Conservation (phyloP, 2,329 filamentous ascomycete species). For the Xylariaceae sp. region DNA sequence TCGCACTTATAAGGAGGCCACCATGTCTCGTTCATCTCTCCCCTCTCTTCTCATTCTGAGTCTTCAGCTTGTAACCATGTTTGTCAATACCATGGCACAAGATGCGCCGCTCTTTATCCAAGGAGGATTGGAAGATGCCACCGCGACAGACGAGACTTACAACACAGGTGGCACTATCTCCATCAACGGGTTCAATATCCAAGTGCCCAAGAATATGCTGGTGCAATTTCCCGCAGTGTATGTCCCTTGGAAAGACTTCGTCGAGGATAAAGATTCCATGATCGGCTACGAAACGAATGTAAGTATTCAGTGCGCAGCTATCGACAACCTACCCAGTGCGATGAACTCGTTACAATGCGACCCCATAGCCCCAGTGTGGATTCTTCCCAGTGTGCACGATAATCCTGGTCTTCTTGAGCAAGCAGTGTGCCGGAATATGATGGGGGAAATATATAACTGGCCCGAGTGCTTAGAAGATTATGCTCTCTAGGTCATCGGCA, state of each 20-base stretch:
- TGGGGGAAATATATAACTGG: background rate
- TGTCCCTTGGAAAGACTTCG: constrained; percentile 47
- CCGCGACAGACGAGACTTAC: constrained; percentile 38
- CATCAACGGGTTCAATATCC: constrained; percentile 49
- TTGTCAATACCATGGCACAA: constrained; percentile 17
- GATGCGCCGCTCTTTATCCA: constrained; percentile 39
- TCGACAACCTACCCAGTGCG: background rate
- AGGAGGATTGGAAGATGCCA: constrained; percentile 38
- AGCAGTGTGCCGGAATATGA: background rate
- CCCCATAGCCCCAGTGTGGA: background rate
- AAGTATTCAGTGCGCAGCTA: constrained; percentile 4
- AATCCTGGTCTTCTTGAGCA: background rate
- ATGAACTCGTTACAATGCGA: background rate
- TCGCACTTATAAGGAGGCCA: background rate
- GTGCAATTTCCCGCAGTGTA: constrained; percentile 52
- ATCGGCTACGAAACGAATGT: constrained; percentile 42
- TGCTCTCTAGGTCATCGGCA: constrained; percentile 39
- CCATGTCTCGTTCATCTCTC: constrained; percentile 19
- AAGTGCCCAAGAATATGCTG: constrained; percentile 52
- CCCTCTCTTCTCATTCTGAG: constrained; percentile 18
- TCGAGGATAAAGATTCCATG: constrained; percentile 35
- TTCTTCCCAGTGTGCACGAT: constrained; percentile 2
- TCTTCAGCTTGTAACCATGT: constrained; percentile 19
- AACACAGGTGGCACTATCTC: constrained; percentile 50
- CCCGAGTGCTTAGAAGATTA: background rate